These are phyloP conservation scores for Uronychia binucleata DNA, from an alignment of 73 alveolate species.

Conservation along the genomic window DNA sequence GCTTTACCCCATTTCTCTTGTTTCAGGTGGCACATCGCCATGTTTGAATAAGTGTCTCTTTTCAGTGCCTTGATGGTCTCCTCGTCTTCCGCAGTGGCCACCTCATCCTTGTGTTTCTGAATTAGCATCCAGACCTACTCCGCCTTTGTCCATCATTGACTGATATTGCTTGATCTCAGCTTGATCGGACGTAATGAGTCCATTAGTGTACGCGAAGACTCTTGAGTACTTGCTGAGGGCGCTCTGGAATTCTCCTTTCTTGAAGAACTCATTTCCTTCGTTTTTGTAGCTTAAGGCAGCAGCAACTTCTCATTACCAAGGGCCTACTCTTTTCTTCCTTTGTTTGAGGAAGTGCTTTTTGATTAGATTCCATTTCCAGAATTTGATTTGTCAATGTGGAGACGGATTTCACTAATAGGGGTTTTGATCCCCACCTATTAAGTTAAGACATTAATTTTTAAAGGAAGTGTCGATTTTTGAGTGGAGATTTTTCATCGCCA, in stretches of 20 bases:
- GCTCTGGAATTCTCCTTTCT: neutral
- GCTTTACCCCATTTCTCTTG: conserved; percentile 22
- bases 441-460: conserved; percentile 19
- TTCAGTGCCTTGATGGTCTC: neutral
- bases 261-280: conserved; percentile 29
- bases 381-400: neutral
- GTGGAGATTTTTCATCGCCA: conserved; percentile 24
- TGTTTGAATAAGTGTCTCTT: conserved; percentile 13
- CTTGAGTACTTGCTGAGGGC: conserved; percentile 15
- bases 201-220: conserved; percentile 11
- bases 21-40: conserved; percentile 7
- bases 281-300: neutral
- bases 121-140: neutral
- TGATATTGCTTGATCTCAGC: neutral
- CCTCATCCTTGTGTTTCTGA: neutral
- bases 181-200: neutral
- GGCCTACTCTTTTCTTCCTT: neutral
- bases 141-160: neutral
- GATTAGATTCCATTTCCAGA: neutral
- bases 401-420: no score
- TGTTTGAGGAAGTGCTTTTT: conserved; percentile 5
- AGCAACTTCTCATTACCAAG: neutral
- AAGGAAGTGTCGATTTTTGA: conserved; percentile 8
- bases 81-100: neutral
- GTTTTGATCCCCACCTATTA: no score